Evolutionary conservation across 2,329 filamentous ascomycete species (phyloP), one percentile per base, ranked within the genome.

Genomic region (Ascochyta pisi): DNA sequence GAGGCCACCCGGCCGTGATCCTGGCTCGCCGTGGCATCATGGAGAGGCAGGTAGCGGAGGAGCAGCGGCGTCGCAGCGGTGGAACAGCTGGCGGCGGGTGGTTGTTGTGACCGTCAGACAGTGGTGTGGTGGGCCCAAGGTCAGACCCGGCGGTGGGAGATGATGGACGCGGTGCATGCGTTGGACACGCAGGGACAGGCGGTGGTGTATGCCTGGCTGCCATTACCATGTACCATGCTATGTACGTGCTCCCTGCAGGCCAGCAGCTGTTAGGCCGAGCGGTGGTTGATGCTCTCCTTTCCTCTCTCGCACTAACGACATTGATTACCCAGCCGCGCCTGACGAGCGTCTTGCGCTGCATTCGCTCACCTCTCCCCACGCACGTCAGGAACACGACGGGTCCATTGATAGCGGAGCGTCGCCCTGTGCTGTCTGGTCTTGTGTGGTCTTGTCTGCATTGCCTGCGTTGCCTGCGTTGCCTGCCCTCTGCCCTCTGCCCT

Each of bases 251-350:
- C 9, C 24, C 24, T 6, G 24, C 24, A 8, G 15, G 41, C 34
- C 41, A 40, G 51, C 40, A 40, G 39, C 41, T 61, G 54, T 52
- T 50, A 57, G 57, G 55, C 60, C 58, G 58, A 41, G 41, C 39
- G 16, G 51, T 49, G 46, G 45, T 38, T 49, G 56, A 54, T 61
- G 57, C 58, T 61, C 61, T 58, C 54, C 52, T 50, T 50, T 50
- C 52, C 46, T 41, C 24, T 26, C 8, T 26, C 24, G 23, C 19
- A 39, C 42, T 37, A 46, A 50, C 47, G 48, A 50, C 46, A 52
- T 51, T 51, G 37, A 37, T 58, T 38, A 58, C 61, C 64, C 66
- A 64, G 69, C 68, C 66, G 69, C 68, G 62, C 67, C 62, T 65
- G 61, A 53, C 67, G 61, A 58, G 58, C 55, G 37, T 45, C 42